A percentile compares a stretch with the other conserved stretches of the same genome.
These are phyloP conservation scores for Physaria fendleri DNA, from an alignment of 345 rosid genomes.

Conservation along the genomic window DNA sequence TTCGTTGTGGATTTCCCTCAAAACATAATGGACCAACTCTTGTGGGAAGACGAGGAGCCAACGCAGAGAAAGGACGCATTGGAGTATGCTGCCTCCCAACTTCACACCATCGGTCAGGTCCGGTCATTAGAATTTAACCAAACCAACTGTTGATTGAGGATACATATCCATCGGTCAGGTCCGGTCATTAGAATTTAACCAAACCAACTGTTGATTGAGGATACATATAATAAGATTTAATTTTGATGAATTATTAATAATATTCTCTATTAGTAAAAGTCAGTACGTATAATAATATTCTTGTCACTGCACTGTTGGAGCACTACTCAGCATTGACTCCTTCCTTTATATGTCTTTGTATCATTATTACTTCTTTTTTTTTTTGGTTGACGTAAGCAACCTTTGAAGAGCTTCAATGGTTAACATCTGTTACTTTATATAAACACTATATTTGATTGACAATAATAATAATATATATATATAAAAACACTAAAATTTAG, in stretches of 20 bases:
- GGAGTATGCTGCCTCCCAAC: conserved; percentile 56
- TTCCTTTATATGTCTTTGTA: conserved; percentile 33
- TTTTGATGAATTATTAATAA: neutral
- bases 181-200: conserved; percentile 23
- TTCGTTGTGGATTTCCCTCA: conserved; percentile 16
- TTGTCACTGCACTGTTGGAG: conserved; percentile 38
- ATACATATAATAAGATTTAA: neutral
- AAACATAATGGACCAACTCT: conserved; percentile 21
- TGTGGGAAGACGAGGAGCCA: conserved; percentile 8
- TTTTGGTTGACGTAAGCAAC: conserved; percentile 33
- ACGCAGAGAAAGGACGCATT: neutral
- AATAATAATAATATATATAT: too few relatives aligned
- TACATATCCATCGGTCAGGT: conserved; percentile 46
- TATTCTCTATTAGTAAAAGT: neutral
- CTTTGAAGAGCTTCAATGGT: conserved; percentile 35
- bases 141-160: neutral
- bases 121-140: conserved; percentile 37
- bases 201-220: neutral
- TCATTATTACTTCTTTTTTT: neutral
- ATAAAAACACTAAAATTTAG: neutral
- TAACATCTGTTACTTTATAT: conserved; percentile 14
- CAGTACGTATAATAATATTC: conserved; percentile 15
- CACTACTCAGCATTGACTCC: conserved; percentile 40
- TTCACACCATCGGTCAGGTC: conserved; percentile 61
- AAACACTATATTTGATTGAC: too few relatives aligned